A percentile compares a stretch with the other conserved stretches of the same genome.
These are phyloP conservation scores for Neurospora sp. DNA, from an alignment of 495 filamentous ascomycete genomes.

Conservation along the genomic window DNA sequence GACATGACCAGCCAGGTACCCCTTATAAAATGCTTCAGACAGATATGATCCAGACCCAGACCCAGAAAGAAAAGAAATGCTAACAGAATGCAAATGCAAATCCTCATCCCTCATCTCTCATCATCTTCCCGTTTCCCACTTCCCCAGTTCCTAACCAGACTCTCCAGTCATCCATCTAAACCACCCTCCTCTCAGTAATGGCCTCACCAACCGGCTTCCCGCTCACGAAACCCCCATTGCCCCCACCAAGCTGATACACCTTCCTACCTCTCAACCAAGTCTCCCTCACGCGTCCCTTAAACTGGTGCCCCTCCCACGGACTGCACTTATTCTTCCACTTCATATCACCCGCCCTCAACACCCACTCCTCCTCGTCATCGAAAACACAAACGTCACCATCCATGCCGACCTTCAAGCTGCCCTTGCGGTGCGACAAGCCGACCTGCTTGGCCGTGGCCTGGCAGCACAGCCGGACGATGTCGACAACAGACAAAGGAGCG, in stretches of 20 bases:
- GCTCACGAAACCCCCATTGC: conserved; percentile 29
- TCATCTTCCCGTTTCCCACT: too few species aligned
- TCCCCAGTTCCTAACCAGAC: too few species aligned
- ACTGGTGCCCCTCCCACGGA: conserved; percentile 77
- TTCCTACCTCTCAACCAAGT: conserved; percentile 79
- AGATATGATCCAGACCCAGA: background rate
- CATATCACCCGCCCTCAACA: conserved; percentile 57
- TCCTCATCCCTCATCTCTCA: background rate
- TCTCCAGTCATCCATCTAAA: too few species aligned
- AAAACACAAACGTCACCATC: conserved; percentile 93
- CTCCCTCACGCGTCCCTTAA: conserved; percentile 75
- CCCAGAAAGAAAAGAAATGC: background rate
- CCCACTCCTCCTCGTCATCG: conserved; percentile 72
- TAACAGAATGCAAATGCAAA: background rate
- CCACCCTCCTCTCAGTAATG: conserved; percentile 32
- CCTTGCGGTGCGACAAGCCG: conserved; percentile 73
- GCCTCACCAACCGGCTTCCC: conserved; percentile 30
- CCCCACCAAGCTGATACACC: conserved; percentile 50
- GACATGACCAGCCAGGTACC: background rate
- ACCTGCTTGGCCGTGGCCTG: conserved; percentile 86
- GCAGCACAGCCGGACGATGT: conserved; percentile 77
- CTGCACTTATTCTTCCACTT: conserved; percentile 91
- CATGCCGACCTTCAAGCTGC: conserved; percentile 70
- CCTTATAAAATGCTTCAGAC: background rate
- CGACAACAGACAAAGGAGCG: conserved; percentile 46